Conservation (phyloP, 192 early-diverging fungal species). For the Linnemannia elongata region DNA sequence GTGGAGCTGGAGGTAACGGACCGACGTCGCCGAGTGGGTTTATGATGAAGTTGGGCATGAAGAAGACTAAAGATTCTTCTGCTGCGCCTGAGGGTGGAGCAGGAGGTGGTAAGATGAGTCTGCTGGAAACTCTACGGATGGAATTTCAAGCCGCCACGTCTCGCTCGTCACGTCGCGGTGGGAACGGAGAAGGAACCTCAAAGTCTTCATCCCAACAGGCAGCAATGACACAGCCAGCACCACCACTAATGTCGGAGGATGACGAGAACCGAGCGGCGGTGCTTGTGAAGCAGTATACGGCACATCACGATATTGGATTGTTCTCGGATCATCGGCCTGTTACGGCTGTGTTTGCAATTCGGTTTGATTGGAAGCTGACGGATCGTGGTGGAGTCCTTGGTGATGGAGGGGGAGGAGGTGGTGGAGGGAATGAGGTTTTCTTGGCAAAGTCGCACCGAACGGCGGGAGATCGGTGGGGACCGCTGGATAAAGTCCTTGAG, state of each 20-base stretch:
- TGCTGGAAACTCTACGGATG: conserved; percentile 26
- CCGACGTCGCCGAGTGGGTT: background rate
- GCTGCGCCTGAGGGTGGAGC: background rate
- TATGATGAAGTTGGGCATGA: conserved; percentile 14
- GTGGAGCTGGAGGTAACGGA: background rate
- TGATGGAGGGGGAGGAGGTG: background rate
- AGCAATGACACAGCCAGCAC: background rate
- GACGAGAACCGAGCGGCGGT: conserved; percentile 43
- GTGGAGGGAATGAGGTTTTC: background rate
- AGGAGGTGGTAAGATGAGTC: background rate
- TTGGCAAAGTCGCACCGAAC: background rate
- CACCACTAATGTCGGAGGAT: conserved; percentile 23
- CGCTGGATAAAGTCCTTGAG: conserved; percentile 36
- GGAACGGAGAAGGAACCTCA: background rate
- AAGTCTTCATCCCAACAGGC: background rate
- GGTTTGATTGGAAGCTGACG: conserved; percentile 62
- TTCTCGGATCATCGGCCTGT: conserved; percentile 68
- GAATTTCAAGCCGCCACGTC: conserved; percentile 12
- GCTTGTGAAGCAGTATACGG: conserved; percentile 49
- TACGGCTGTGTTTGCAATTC: conserved; percentile 62
- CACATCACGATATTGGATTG: conserved; percentile 56
- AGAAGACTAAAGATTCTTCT: background rate
- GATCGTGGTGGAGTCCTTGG: conserved; percentile 24
- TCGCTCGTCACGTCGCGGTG: background rate
- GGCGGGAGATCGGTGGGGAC: conserved; percentile 28